phyloP scores from a whole-genome alignment of 257 asterid species.

The Solanum stenotomum region DNA sequence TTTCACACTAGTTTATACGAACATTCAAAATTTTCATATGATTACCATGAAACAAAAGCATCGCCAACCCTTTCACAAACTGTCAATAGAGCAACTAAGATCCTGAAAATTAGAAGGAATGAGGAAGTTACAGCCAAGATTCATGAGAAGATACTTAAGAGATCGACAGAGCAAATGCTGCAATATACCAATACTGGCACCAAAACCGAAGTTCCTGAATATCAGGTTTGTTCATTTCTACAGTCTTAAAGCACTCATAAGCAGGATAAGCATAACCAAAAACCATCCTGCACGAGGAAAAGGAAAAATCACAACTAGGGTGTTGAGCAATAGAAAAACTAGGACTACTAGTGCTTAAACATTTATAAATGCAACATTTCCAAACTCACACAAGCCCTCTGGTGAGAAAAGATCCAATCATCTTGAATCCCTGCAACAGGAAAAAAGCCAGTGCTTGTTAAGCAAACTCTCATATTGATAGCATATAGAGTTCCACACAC shows the following conservation, averaged over 20 bases:
- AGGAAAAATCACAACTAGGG: neutral
- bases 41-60: constrained; percentile 36
- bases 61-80: constrained; percentile 44
- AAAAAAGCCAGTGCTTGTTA: neutral
- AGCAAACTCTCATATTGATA: neutral
- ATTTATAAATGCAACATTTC: neutral
- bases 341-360: neutral
- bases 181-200: constrained; percentile 46
- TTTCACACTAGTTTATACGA: neutral
- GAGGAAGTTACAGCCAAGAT: neutral
- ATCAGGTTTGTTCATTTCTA: constrained; percentile 26
- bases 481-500: neutral
- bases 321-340: neutral
- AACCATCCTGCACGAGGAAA: constrained; percentile 26
- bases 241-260: constrained; percentile 36
- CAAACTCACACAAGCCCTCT: constrained; percentile 39
- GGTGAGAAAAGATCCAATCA: constrained; percentile 43
- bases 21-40: neutral
- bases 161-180: neutral
- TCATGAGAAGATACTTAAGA: neutral
- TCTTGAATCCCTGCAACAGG: constrained; percentile 8
- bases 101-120: constrained; percentile 22
- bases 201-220: constrained; percentile 39
- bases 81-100: constrained; percentile 31
- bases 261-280: constrained; percentile 55